These are phyloP conservation scores for Solanum hybrid DNA, from an alignment of 305 asterid species.

Conservation along the genomic window DNA sequence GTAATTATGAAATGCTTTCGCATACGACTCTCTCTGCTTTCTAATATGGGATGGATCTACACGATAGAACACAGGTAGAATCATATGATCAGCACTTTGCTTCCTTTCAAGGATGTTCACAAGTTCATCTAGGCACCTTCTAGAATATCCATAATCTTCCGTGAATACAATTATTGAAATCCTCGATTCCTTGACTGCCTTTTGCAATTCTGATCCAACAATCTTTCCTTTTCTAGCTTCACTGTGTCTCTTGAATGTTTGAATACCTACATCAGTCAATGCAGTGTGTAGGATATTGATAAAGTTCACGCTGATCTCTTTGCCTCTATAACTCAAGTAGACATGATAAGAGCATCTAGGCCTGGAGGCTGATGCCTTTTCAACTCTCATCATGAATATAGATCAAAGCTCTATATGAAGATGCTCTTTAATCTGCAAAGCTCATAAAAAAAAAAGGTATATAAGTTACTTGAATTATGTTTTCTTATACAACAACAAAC, in stretches of 20 bases:
- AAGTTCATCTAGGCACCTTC: constrained; percentile 15
- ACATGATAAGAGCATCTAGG: constrained; percentile 3
- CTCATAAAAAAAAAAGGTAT: not conserved
- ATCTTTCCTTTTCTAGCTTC: not conserved
- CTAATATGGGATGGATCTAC: constrained; percentile 8
- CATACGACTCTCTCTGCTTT: constrained; percentile 8
- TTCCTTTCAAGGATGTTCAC: constrained; percentile 12
- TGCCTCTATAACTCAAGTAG: constrained; percentile 9
- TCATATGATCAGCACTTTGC: not conserved
- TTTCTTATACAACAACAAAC: not conserved
- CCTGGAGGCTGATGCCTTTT: not conserved
- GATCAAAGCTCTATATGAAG: not conserved
- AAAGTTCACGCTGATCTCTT: not conserved
- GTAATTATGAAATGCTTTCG: constrained; percentile 3
- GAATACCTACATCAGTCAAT: constrained; percentile 6
- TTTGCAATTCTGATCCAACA: constrained; percentile 5
- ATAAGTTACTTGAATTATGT: not conserved
- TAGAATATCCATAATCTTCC: constrained; percentile 6
- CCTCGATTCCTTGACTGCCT: not conserved
- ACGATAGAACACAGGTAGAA: constrained; percentile 15
- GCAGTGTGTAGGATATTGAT: not conserved
- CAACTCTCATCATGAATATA: not conserved
- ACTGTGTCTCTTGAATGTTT: constrained; percentile 4
- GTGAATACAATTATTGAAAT: constrained; percentile 12
- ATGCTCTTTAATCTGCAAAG: not conserved